Conservation (phyloP, 352 stramenopile genomes). For the Globisporangium iwayamae region DNA sequence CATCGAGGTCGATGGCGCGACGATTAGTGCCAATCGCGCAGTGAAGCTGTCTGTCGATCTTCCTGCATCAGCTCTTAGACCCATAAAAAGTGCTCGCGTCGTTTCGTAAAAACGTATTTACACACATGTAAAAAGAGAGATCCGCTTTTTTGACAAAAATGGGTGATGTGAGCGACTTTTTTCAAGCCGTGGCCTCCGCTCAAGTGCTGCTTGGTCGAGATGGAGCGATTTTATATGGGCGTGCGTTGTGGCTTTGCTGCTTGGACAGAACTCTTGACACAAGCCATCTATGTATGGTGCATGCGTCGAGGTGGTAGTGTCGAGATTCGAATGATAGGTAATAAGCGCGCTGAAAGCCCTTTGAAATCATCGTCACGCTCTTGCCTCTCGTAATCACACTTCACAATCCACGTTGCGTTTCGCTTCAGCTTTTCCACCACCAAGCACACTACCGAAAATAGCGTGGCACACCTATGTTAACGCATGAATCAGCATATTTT, state of each 20-base stretch:
- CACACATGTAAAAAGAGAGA: no score
- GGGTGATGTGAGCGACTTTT: background rate
- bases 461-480: background rate
- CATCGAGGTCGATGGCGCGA: no score
- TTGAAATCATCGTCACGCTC: background rate
- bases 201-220: no score
- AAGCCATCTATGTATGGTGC: background rate
- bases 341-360: background rate
- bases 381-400: background rate
- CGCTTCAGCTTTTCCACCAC: background rate
- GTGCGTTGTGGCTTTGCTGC: background rate
- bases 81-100: background rate
- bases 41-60: no score
- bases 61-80: background rate
- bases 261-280: background rate
- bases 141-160: no score
- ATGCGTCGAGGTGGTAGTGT: no score
- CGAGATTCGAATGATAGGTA: background rate
- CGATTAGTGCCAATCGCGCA: no score
- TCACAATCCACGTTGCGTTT: background rate
- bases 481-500: no score
- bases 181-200: no score
- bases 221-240: no score
- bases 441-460: background rate
- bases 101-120: background rate